Evolutionary conservation across 768 basidiomycete genomes (phyloP).

Genomic region (Naganishia vaughanmartiniae): DNA sequence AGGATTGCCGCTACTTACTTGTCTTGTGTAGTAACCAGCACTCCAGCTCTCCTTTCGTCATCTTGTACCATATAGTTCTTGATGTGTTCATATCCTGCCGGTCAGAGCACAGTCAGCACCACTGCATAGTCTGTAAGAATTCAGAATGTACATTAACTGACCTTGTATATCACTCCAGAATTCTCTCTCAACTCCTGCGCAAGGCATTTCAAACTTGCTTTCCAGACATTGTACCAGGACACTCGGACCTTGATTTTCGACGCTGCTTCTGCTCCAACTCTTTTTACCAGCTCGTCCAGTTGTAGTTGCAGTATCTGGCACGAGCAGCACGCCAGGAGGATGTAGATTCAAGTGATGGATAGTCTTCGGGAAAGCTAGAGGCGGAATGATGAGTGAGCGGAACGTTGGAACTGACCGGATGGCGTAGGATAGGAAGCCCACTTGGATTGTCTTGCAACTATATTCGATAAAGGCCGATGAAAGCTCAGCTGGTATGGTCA

Average conservation of each 20-base stretch:
- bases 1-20: conserved; percentile 58
- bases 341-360: conserved; percentile 50
- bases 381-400: not conserved
- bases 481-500: conserved; percentile 58
- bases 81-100: conserved; percentile 70
- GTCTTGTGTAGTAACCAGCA: conserved; percentile 71
- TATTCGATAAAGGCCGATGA: conserved; percentile 56
- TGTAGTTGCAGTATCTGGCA: conserved; percentile 65
- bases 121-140: too few species aligned
- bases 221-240: conserved; percentile 69
- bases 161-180: conserved; percentile 85
- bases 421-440: not conserved
- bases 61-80: conserved; percentile 74
- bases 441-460: conserved; percentile 75
- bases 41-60: conserved; percentile 70
- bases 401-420: not conserved
- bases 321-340: conserved; percentile 66
- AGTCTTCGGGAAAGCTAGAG: conserved; percentile 32
- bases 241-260: conserved; percentile 56
- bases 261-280: conserved; percentile 46
- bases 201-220: conserved; percentile 66
- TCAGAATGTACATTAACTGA: conserved; percentile 42
- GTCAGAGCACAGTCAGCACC: not conserved
- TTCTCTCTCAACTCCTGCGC: conserved; percentile 71
- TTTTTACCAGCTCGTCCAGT: conserved; percentile 46